Percentiles rank a stretch among this genome's conserved stretches.
phyloP scores from a whole-genome alignment of 805 yeast genomes.

The Zygosaccharomyces siamensis region DNA sequence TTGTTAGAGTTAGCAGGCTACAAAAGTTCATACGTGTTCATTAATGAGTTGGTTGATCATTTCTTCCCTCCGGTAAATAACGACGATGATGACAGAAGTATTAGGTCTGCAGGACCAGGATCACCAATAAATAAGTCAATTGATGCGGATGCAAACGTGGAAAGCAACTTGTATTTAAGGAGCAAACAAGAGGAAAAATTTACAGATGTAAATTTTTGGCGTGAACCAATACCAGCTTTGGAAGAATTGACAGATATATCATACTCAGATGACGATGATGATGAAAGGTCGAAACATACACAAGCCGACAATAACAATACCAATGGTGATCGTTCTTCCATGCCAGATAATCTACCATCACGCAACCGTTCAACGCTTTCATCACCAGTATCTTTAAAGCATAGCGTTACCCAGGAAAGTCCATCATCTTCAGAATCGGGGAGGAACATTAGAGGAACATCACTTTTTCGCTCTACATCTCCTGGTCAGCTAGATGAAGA shows the following conservation, averaged over 20 bases:
- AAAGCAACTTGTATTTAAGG: slow-evolving; percentile 21
- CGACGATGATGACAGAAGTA: slow-evolving; percentile 34
- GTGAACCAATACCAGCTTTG: slow-evolving; percentile 67
- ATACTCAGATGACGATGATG: slow-evolving; percentile 29
- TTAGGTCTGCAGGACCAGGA: slow-evolving; percentile 32
- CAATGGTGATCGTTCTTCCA: neutral
- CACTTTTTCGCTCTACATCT: neutral
- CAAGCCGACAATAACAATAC: neutral
- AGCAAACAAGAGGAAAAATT: slow-evolving; percentile 41
- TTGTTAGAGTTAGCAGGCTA: slow-evolving; percentile 90
- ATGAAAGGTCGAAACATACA: neutral
- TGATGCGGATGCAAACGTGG: slow-evolving; percentile 18
- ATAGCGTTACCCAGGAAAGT: neutral
- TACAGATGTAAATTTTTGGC: slow-evolving; percentile 90
- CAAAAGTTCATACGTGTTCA: slow-evolving; percentile 78
- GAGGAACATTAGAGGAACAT: neutral
- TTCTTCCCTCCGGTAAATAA: slow-evolving; percentile 80
- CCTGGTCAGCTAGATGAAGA: slow-evolving; percentile 4
- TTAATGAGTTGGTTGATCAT: slow-evolving; percentile 93
- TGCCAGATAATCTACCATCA: neutral
- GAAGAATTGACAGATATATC: slow-evolving; percentile 56
- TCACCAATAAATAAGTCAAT: slow-evolving; percentile 24
- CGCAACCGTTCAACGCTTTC: neutral
- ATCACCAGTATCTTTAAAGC: neutral
- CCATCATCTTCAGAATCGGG: neutral